Evolutionary conservation across 352 stramenopile species (phyloP).

Genomic region (Labyrinthula sp.): DNA sequence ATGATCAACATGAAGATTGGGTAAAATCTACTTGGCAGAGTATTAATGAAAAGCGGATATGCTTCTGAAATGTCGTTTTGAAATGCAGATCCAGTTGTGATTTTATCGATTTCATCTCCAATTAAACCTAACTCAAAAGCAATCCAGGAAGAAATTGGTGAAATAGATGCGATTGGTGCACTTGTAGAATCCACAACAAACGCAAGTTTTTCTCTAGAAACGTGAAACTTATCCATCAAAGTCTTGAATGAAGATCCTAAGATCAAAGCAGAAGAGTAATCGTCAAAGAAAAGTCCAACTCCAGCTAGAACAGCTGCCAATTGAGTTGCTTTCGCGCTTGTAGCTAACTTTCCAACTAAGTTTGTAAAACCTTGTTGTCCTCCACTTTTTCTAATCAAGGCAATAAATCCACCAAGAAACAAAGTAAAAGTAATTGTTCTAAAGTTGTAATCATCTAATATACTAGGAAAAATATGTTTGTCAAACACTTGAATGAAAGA

Average conservation of each 20-base stretch:
- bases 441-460: slow-evolving; percentile 33
- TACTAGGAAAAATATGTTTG: slow-evolving; percentile 37
- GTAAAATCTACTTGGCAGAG: slow-evolving; percentile 32
- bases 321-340: slow-evolving; percentile 31
- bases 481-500: slow-evolving; percentile 37
- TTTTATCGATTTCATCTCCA: slow-evolving; percentile 37
- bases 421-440: slow-evolving; percentile 42
- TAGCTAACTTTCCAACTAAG: slow-evolving; percentile 34
- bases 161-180: slow-evolving; percentile 37
- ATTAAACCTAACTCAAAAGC: slow-evolving; percentile 42
- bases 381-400: slow-evolving; percentile 38
- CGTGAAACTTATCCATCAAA: slow-evolving; percentile 35
- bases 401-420: slow-evolving; percentile 40
- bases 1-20: slow-evolving; percentile 28
- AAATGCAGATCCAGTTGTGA: slow-evolving; percentile 31
- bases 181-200: slow-evolving; percentile 41
- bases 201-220: slow-evolving; percentile 42
- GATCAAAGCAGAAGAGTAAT: slow-evolving; percentile 42
- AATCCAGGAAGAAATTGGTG: slow-evolving; percentile 41
- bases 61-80: slow-evolving; percentile 29
- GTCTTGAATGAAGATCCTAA: slow-evolving; percentile 38
- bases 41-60: slow-evolving; percentile 38
- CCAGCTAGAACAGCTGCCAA: slow-evolving; percentile 30
- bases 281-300: slow-evolving; percentile 30
- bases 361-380: slow-evolving; percentile 38